phyloP scores from a whole-genome alignment of 164 flowering plant genomes.

The Sextonia rubra region DNA sequence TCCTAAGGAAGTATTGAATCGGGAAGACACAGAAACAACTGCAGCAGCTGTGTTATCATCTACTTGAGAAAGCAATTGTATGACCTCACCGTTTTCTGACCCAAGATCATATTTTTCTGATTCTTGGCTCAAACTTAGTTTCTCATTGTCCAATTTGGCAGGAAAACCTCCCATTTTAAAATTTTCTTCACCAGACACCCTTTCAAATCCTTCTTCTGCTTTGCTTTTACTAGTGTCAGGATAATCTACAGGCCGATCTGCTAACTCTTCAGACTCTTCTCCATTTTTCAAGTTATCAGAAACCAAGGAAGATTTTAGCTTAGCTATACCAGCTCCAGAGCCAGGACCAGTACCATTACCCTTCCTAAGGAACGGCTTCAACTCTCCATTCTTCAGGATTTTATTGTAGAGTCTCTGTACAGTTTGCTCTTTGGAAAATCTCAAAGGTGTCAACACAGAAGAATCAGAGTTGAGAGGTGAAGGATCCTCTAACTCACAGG shows the following conservation, averaged over 20 bases:
- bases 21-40: conserved; percentile 45
- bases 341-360: conserved; percentile 65
- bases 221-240: conserved; percentile 3
- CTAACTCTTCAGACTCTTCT: conserved; percentile 42
- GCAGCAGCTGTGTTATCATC: conserved; percentile 50
- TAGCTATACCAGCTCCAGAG: conserved; percentile 37
- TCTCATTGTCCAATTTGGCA: conserved; percentile 36
- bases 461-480: conserved; percentile 42
- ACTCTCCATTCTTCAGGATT: conserved; percentile 29
- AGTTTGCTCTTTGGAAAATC: conserved; percentile 47
- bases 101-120: conserved; percentile 53
- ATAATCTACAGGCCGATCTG: conserved; percentile 40
- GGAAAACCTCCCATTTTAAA: conserved; percentile 13
- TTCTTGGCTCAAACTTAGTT: conserved; percentile 42
- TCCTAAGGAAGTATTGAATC: conserved; percentile 34
- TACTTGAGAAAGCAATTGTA: conserved; percentile 49
- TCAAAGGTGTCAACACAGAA: conserved; percentile 36
- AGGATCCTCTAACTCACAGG: conserved; percentile 48
- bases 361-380: conserved; percentile 60
- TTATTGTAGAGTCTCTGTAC: conserved; percentile 34
- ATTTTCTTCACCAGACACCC: conserved; percentile 29
- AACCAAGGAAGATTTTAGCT: conserved; percentile 45
- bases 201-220: conserved; percentile 36
- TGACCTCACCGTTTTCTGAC: conserved; percentile 52
- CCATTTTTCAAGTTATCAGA: conserved; percentile 39